Evolutionary conservation across 306 rosid species (phyloP).

Genomic region (Carpinus fangiana): DNA sequence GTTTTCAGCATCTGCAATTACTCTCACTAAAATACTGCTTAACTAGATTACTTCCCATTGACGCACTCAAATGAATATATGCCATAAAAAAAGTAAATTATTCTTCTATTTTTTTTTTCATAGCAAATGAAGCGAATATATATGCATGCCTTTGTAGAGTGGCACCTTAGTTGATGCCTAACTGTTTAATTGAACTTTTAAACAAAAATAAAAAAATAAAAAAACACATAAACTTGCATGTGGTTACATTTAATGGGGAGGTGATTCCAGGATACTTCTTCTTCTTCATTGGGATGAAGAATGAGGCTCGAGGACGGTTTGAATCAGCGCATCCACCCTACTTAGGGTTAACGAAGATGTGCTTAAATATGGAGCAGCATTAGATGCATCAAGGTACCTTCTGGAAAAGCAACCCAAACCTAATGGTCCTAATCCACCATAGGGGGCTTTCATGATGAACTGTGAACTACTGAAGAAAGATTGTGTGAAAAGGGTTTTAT

Average conservation of each 20-base stretch:
- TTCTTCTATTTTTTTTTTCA: neutral
- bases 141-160: neutral
- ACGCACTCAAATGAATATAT: neutral
- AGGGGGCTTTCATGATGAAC: too few species aligned
- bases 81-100: neutral
- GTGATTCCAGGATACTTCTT: constrained; percentile 43
- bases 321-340: constrained; percentile 36
- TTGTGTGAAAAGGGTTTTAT: too few species aligned
- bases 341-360: constrained; percentile 42
- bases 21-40: neutral
- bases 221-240: constrained; percentile 31
- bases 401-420: constrained; percentile 25
- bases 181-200: neutral
- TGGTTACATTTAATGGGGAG: constrained; percentile 46
- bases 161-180: neutral
- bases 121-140: neutral
- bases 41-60: neutral
- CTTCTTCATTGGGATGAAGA: constrained; percentile 41
- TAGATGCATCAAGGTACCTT: constrained; percentile 46
- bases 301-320: constrained; percentile 26
- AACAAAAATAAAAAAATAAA: neutral
- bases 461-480: too few species aligned
- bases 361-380: constrained; percentile 51
- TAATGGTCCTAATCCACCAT: too few species aligned
- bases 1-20: neutral